phyloP scores from a whole-genome alignment of 805 yeast species.

The Nakazawaea pomicola region DNA sequence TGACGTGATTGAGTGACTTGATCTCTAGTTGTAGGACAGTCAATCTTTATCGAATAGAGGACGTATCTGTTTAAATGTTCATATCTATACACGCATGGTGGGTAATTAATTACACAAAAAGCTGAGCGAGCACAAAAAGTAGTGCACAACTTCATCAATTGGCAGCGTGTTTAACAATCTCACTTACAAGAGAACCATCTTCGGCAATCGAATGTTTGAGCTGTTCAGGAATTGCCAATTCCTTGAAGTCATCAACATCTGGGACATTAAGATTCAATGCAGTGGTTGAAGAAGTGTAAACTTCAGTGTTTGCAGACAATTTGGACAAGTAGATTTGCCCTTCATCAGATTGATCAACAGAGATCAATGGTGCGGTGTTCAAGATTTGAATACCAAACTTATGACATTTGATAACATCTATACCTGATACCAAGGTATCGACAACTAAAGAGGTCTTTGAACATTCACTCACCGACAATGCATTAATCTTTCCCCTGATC shows the following conservation, averaged over 20 bases:
- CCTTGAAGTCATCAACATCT: slow-evolving; percentile 66
- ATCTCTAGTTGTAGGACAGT: too few relatives aligned
- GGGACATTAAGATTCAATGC: slow-evolving; percentile 85
- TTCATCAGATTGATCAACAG: slow-evolving; percentile 84
- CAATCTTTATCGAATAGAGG: too few relatives aligned
- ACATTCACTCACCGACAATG: slow-evolving; percentile 75
- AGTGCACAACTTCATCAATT: too few relatives aligned
- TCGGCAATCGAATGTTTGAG: slow-evolving; percentile 62
- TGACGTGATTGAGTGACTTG: too few relatives aligned
- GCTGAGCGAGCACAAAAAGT: too few relatives aligned
- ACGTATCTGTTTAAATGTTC: neutral
- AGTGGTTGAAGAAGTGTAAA: slow-evolving; percentile 81
- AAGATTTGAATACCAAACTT: slow-evolving; percentile 82
- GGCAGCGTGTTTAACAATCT: slow-evolving; percentile 83
- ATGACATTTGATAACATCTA: slow-evolving; percentile 78
- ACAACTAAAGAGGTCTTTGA: slow-evolving; percentile 69
- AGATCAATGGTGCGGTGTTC: slow-evolving; percentile 77
- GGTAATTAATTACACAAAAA: too few relatives aligned
- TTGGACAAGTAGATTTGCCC: slow-evolving; percentile 76
- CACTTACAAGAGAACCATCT: slow-evolving; percentile 57
- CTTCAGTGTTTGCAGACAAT: slow-evolving; percentile 66
- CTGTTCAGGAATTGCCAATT: slow-evolving; percentile 89
- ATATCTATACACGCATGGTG: neutral
- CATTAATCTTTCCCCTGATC: slow-evolving; percentile 87
- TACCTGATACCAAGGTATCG: slow-evolving; percentile 80